Conservation (phyloP, 1,139 yeast genomes). For the Taphrina pruni region DNA sequence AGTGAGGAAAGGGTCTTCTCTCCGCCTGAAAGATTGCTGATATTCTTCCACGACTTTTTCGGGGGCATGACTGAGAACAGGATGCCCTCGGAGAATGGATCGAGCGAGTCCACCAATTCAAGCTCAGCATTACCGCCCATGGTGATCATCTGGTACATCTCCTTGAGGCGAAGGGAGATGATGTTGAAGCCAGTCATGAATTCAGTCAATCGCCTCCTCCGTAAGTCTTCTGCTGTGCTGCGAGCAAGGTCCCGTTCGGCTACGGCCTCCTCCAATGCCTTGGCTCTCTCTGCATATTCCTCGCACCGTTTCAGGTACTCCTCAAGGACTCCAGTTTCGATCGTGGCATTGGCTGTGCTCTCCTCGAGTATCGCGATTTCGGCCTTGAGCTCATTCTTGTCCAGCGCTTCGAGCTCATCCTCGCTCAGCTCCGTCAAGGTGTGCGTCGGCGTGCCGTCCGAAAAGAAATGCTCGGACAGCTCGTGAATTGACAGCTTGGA, state of each 20-base stretch:
- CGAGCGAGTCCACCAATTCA: slow-evolving; percentile 91
- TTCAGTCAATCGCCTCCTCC: slow-evolving; percentile 77
- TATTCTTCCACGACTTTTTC: slow-evolving; percentile 95
- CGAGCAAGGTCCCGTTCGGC: slow-evolving; percentile 69
- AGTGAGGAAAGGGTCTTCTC: slow-evolving; percentile 94
- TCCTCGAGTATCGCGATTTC: slow-evolving; percentile 65
- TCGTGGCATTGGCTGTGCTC: slow-evolving; percentile 63
- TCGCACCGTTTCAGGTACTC: slow-evolving; percentile 73
- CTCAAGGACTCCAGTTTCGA: slow-evolving; percentile 74
- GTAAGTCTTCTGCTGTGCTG: slow-evolving; percentile 69
- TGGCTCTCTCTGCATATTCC: slow-evolving; percentile 68
- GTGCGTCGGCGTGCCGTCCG: slow-evolving; percentile 43
- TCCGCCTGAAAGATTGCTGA: slow-evolving; percentile 94
- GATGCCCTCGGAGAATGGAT: slow-evolving; percentile 98
- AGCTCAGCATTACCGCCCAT: slow-evolving; percentile 99
- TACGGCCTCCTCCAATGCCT: slow-evolving; percentile 72
- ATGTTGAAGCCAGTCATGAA: slow-evolving; percentile 91
- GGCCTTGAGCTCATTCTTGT: slow-evolving; percentile 59
- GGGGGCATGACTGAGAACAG: slow-evolving; percentile 99
- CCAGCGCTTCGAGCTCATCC: slow-evolving; percentile 61
- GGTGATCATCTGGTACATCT: slow-evolving; percentile 97
- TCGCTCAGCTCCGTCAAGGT: slow-evolving; percentile 52
- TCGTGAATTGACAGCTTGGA: slow-evolving; percentile 44
- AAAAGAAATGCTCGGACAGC: slow-evolving; percentile 46
- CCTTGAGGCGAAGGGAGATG: slow-evolving; percentile 87